These are phyloP conservation scores for Colletotrichum destructivum DNA, from an alignment of 2,329 filamentous ascomycete genomes.

Conservation along the genomic window DNA sequence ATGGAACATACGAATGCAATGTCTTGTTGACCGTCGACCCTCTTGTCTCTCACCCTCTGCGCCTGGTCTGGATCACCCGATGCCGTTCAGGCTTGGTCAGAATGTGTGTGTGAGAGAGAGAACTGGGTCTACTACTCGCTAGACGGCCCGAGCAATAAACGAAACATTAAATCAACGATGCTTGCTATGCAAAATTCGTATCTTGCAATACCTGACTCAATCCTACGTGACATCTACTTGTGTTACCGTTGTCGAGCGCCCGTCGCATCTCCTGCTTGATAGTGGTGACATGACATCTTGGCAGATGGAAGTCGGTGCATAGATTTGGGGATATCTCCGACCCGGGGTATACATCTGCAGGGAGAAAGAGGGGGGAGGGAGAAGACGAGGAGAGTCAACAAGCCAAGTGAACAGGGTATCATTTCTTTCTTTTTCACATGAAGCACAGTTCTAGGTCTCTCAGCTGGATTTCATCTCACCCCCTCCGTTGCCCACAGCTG, in stretches of 20 bases:
- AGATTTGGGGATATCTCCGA: not conserved
- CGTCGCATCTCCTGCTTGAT: not conserved
- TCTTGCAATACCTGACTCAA: not conserved
- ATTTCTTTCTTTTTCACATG: constrained; percentile 9
- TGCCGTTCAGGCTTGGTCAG: not conserved
- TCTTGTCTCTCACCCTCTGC: not conserved
- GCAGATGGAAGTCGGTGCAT: not conserved
- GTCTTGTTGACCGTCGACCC: constrained; percentile 4
- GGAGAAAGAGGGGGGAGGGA: not conserved
- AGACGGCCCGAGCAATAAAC: constrained; percentile 12
- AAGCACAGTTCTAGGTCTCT: not conserved
- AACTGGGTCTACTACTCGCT: constrained; percentile 6
- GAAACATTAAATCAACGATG: constrained; percentile 8
- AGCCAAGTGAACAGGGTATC: constrained; percentile 34
- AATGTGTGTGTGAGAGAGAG: not conserved
- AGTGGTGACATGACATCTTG: not conserved
- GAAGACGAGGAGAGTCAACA: too few species aligned
- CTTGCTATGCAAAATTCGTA: too few species aligned
- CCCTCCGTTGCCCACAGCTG: not conserved
- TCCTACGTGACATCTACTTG: not conserved
- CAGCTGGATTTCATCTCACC: not conserved
- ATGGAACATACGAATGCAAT: constrained; percentile 10
- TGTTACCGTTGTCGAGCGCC: not conserved
- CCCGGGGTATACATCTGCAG: not conserved
- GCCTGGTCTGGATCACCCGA: not conserved